Evolutionary conservation across 1,284 basidiomycete genomes (phyloP).

Genomic region (Mycosarcoma mackinlayi): DNA sequence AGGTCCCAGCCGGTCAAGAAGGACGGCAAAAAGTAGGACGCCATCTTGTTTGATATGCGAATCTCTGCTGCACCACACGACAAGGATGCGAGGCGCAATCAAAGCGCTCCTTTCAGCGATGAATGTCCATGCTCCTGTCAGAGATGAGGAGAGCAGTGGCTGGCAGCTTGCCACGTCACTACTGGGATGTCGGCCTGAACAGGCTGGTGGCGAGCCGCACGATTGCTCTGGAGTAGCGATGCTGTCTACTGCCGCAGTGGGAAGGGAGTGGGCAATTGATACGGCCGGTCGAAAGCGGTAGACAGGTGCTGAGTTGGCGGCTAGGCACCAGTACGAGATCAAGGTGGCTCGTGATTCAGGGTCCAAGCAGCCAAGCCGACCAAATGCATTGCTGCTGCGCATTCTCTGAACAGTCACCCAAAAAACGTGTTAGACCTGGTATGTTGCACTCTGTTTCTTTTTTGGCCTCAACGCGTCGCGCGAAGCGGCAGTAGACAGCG

Average conservation of each 20-base stretch:
- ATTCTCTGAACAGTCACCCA: conserved; percentile 6
- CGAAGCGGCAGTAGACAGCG: background rate
- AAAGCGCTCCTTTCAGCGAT: conserved; percentile 23
- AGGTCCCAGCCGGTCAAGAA: conserved; percentile 48
- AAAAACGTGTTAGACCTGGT: background rate
- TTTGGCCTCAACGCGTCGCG: conserved; percentile 25
- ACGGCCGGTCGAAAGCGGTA: background rate
- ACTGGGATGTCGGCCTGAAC: too few relatives aligned
- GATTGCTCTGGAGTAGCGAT: too few relatives aligned
- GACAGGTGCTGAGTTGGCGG: background rate
- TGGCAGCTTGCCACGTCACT: conserved; percentile 16
- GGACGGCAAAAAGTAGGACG: conserved; percentile 44
- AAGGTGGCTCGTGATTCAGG: conserved; percentile 21
- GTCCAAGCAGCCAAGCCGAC: conserved; percentile 20
- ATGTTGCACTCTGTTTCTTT: too few relatives aligned
- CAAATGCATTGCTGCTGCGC: conserved; percentile 10
- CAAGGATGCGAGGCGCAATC: background rate
- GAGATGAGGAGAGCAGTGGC: conserved; percentile 3
- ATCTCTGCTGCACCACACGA: too few relatives aligned
- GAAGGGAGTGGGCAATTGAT: background rate
- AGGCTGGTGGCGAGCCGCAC: background rate
- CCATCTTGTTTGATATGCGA: too few relatives aligned
- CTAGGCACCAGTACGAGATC: too few relatives aligned
- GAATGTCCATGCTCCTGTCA: conserved; percentile 14
- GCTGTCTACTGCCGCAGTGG: background rate